Evolutionary conservation across 768 basidiomycete species (phyloP).

Genomic region (Mycena capillaripes): DNA sequence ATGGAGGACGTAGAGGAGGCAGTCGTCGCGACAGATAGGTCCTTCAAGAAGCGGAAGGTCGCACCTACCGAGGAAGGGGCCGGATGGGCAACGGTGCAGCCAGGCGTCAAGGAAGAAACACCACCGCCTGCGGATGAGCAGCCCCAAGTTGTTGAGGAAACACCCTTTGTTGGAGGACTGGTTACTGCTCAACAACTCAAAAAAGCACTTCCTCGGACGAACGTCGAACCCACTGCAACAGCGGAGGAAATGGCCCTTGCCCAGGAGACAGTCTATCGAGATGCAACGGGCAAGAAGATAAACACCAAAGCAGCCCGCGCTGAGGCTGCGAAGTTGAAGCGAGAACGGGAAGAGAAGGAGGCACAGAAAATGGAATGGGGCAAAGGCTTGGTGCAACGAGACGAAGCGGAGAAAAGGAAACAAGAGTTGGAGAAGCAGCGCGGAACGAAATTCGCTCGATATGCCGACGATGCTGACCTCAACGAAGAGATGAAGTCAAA

Average conservation of each 20-base stretch:
- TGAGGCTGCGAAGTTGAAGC: constrained; percentile 85
- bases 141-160: constrained; percentile 67
- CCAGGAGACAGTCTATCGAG: constrained; percentile 95
- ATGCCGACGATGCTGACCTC: constrained; percentile 86
- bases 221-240: constrained; percentile 53
- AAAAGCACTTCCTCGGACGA: constrained; percentile 66
- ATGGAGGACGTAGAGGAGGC: constrained; percentile 75
- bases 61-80: constrained; percentile 58
- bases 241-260: constrained; percentile 72
- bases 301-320: constrained; percentile 89
- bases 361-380: constrained; percentile 98
- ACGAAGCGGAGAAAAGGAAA: constrained; percentile 78
- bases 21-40: constrained; percentile 79
- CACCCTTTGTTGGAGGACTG: constrained; percentile 79
- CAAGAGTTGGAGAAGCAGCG: constrained; percentile 78
- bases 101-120: constrained; percentile 63
- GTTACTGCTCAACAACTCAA: constrained; percentile 82
- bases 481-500: constrained; percentile 88
- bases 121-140: constrained; percentile 78
- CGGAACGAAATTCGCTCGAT: constrained; percentile 77
- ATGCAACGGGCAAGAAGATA: constrained; percentile 88
- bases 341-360: constrained; percentile 88
- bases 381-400: constrained; percentile 92
- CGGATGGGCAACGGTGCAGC: constrained; percentile 79
- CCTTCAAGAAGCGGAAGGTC: constrained; percentile 81